These are phyloP conservation scores for Rhizoclosmatium sp. DNA, from an alignment of 192 early-diverging fungal genomes.

Conservation along the genomic window DNA sequence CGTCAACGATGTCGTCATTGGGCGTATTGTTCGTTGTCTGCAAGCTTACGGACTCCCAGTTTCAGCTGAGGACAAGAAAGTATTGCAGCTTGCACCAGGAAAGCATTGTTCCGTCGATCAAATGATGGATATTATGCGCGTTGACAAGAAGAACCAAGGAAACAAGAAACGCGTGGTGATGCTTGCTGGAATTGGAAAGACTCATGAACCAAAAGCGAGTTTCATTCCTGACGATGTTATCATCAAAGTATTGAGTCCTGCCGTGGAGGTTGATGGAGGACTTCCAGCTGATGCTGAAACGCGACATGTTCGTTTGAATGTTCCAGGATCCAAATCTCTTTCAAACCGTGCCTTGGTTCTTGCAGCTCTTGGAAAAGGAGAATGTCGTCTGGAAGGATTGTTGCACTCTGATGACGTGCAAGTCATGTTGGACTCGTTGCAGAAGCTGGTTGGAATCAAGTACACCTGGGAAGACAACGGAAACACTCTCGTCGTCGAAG, in stretches of 20 bases:
- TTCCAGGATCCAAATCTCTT: slow-evolving; percentile 96
- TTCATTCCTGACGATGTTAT: slow-evolving; percentile 87
- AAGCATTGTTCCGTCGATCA: slow-evolving; percentile 75
- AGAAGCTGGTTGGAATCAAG: slow-evolving; percentile 83
- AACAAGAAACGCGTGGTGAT: slow-evolving; percentile 91
- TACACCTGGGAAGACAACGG: slow-evolving; percentile 95
- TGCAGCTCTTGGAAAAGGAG: slow-evolving; percentile 86
- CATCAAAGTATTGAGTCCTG: slow-evolving; percentile 79
- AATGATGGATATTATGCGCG: slow-evolving; percentile 88
- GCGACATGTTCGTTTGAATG: slow-evolving; percentile 66
- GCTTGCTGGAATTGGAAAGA: slow-evolving; percentile 83
- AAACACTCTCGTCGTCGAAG: slow-evolving; percentile 84
- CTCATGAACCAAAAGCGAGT: slow-evolving; percentile 82
- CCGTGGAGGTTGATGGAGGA: slow-evolving; percentile 61
- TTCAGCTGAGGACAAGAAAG: slow-evolving; percentile 80
- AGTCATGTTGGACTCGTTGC: slow-evolving; percentile 92
- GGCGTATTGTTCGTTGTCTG: slow-evolving; percentile 83
- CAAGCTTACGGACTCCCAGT: slow-evolving; percentile 89
- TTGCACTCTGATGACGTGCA: slow-evolving; percentile 98
- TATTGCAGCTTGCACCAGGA: slow-evolving; percentile 66
- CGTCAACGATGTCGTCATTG: slow-evolving; percentile 85
- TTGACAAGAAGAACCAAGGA: slow-evolving; percentile 98
- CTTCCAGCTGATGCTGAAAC: slow-evolving; percentile 44
- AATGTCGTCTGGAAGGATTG: slow-evolving; percentile 82
- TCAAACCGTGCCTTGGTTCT: slow-evolving; percentile 95